Evolutionary conservation across 768 basidiomycete genomes (phyloP).

Genomic region (Amanita exitialis): DNA sequence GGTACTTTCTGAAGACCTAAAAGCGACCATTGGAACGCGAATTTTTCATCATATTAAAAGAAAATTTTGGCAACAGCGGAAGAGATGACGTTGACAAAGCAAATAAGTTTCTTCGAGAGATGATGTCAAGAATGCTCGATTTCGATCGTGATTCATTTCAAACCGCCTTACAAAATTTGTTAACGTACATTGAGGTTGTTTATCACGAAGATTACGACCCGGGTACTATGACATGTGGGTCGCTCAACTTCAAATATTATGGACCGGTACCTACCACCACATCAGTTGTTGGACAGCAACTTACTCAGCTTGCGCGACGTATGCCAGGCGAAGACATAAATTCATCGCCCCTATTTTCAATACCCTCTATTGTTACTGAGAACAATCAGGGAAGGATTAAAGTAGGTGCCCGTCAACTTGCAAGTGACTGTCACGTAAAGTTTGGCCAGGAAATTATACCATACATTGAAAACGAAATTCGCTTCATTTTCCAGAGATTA

Average conservation of each 20-base stretch:
- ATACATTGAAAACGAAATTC: conserved; percentile 51
- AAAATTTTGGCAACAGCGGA: conserved; percentile 29
- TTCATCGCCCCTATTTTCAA: conserved; percentile 43
- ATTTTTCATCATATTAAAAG: conserved; percentile 44
- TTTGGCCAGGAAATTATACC: conserved; percentile 43
- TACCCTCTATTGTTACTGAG: conserved; percentile 42
- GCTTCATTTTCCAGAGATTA: conserved; percentile 41
- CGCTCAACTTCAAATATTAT: not conserved
- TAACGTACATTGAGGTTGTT: conserved; percentile 46
- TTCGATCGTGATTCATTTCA: conserved; percentile 41
- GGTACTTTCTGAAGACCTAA: not conserved
- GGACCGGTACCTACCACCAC: not conserved
- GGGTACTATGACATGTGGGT: conserved; percentile 48
- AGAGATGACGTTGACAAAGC: conserved; percentile 24
- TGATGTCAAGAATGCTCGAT: conserved; percentile 36
- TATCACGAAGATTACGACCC: conserved; percentile 41
- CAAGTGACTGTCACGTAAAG: conserved; percentile 2
- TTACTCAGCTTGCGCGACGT: conserved; percentile 44
- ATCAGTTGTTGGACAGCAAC: conserved; percentile 48
- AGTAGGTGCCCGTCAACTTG: conserved; percentile 23
- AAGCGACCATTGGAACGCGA: conserved; percentile 36
- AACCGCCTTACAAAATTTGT: conserved; percentile 45
- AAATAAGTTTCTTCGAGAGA: conserved; percentile 49
- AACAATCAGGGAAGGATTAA: conserved; percentile 49
- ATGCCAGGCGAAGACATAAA: conserved; percentile 46